phyloP scores from a whole-genome alignment of 1,139 yeast genomes.

The Sugiyamaella xylanicola region DNA sequence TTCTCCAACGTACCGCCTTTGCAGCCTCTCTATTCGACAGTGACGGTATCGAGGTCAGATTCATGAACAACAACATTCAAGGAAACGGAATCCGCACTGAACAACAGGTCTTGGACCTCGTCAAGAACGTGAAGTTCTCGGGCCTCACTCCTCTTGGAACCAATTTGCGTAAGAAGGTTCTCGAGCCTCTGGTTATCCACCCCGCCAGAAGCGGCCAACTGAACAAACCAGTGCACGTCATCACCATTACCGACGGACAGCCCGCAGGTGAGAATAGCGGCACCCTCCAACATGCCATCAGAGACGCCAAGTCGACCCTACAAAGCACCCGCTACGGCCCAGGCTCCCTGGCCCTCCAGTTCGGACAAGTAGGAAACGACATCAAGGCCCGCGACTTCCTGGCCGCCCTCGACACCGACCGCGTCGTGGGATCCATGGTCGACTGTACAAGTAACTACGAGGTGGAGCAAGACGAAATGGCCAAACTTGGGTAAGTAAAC shows the following conservation, averaged over 20 bases:
- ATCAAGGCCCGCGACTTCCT: conserved; percentile 41
- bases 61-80: conserved; percentile 38
- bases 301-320: conserved; percentile 36
- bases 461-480: conserved; percentile 43
- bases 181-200: conserved; percentile 39
- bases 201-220: conserved; percentile 36
- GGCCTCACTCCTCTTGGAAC: conserved; percentile 44
- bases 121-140: conserved; percentile 36
- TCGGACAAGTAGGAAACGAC: conserved; percentile 43
- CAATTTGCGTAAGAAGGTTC: conserved; percentile 35
- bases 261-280: conserved; percentile 41
- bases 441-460: conserved; percentile 43
- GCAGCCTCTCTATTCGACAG: conserved; percentile 41
- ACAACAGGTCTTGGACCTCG: conserved; percentile 35
- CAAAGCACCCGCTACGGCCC: conserved; percentile 37
- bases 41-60: conserved; percentile 42
- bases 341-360: conserved; percentile 42
- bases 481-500: conserved; percentile 31
- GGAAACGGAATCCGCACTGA: conserved; percentile 39
- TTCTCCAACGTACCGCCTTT: conserved; percentile 39
- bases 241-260: conserved; percentile 42
- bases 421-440: conserved; percentile 40
- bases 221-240: conserved; percentile 40
- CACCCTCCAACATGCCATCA: conserved; percentile 36
- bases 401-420: conserved; percentile 38